Conservation (phyloP, 2,329 filamentous ascomycete species). For the Phialophora chinensis region DNA sequence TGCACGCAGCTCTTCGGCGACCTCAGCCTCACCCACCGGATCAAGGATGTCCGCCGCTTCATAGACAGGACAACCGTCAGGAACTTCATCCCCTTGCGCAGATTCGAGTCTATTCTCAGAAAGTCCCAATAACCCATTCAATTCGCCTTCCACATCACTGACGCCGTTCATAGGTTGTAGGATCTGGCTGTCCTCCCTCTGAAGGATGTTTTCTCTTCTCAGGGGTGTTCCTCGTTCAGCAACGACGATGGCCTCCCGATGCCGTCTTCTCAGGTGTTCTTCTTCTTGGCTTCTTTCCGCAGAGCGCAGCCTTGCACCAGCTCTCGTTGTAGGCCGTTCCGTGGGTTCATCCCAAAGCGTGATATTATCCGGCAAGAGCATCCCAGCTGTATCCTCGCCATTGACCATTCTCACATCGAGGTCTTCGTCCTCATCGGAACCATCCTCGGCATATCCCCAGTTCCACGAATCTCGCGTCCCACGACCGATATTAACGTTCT, state of each 20-base stretch:
- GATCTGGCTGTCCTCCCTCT: conserved; percentile 51
- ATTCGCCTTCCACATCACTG: conserved; percentile 30
- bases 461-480: conserved; percentile 11
- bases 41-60: not conserved
- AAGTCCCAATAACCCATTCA: conserved; percentile 30
- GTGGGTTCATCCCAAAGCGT: conserved; percentile 22
- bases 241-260: conserved; percentile 88
- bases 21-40: not conserved
- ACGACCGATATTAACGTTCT: conserved; percentile 23
- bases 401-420: conserved; percentile 59
- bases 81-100: not conserved
- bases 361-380: conserved; percentile 12
- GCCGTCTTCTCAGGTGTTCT: conserved; percentile 74
- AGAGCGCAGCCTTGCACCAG: conserved; percentile 24
- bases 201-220: conserved; percentile 77
- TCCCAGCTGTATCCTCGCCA: conserved; percentile 58
- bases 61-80: not conserved
- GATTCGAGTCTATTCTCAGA: conserved; percentile 12
- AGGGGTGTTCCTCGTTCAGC: conserved; percentile 82
- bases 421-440: conserved; percentile 54
- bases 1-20: not conserved
- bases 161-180: conserved; percentile 29
- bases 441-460: conserved; percentile 42
- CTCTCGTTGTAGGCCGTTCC: conserved; percentile 5
- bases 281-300: conserved; percentile 32